A percentile compares a stretch with the other conserved stretches of the same genome.
Conservation (phyloP, 1,139 yeast genomes). For the Yamadazyma diddensiae region DNA sequence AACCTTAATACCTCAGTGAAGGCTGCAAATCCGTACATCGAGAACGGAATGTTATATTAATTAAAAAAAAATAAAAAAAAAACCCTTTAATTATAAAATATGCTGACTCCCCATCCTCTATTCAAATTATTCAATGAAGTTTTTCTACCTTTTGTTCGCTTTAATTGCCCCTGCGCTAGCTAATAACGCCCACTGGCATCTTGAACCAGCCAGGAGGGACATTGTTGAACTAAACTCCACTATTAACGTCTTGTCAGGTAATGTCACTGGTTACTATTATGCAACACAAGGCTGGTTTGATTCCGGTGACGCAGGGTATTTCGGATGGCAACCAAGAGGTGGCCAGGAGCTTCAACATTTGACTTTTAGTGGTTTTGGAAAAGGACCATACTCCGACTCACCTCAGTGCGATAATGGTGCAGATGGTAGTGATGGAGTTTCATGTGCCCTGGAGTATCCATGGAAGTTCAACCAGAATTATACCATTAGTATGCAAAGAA, state of each 20-base stretch:
- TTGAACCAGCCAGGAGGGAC: no score
- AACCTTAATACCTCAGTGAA: no score
- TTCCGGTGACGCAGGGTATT: conserved; percentile 5
- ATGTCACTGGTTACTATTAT: conserved; percentile 9
- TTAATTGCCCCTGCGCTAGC: no score
- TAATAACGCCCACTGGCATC: no score
- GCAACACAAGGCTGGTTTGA: conserved; percentile 7
- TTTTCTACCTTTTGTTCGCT: no score
- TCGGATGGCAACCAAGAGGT: conserved; percentile 11
- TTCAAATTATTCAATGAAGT: no score
- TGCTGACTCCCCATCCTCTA: no score
- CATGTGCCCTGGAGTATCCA: conserved; percentile 9
- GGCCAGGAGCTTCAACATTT: conserved; percentile 5
- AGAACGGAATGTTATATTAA: no score
- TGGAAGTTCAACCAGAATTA: conserved; percentile 13
- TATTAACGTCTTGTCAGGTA: conserved; percentile 5
- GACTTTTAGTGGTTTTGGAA: conserved; percentile 10
- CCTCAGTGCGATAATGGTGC: conserved; percentile 10
- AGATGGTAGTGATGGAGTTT: conserved; percentile 11
- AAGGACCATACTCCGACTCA: conserved; percentile 5
- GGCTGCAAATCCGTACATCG: no score
- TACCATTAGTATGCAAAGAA: conserved; percentile 8
- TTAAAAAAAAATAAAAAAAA: no score
- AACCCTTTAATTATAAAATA: no score
- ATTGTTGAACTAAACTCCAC: conserved; percentile 7